Conservation (phyloP, 805 yeast species). For the Cyberlindnera xishuangbannaensis region DNA sequence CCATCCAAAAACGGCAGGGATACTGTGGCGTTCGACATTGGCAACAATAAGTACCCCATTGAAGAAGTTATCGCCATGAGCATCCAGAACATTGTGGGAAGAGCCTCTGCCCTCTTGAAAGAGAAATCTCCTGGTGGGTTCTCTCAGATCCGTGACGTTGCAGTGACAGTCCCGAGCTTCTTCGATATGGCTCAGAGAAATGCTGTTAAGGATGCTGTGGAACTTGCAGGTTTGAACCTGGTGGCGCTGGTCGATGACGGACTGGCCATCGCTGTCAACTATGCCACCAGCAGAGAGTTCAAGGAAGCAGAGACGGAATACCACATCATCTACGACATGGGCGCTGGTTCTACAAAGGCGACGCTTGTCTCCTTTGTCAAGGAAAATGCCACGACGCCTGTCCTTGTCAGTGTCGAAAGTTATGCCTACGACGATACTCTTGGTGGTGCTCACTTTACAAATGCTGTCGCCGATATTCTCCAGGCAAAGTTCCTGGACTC, state of each 20-base stretch:
- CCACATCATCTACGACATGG: slow-evolving; percentile 81
- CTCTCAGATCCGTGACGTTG: slow-evolving; percentile 54
- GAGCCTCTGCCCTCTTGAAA: slow-evolving; percentile 60
- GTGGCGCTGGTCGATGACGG: slow-evolving; percentile 83
- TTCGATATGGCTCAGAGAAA: slow-evolving; percentile 59
- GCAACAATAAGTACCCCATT: slow-evolving; percentile 43
- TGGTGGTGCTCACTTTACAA: slow-evolving; percentile 76
- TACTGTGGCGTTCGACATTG: slow-evolving; percentile 52
- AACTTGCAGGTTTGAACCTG: slow-evolving; percentile 58
- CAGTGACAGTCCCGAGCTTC: slow-evolving; percentile 72
- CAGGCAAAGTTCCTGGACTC: slow-evolving; percentile 49
- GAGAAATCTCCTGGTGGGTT: slow-evolving; percentile 45
- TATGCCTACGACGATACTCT: slow-evolving; percentile 60
- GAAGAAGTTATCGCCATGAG: slow-evolving; percentile 89
- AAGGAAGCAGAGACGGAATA: slow-evolving; percentile 39
- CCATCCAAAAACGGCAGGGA: slow-evolving; percentile 39
- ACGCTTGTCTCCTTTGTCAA: slow-evolving; percentile 67
- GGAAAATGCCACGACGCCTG: slow-evolving; percentile 34
- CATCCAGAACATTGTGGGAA: slow-evolving; percentile 52
- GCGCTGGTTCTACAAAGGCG: slow-evolving; percentile 87
- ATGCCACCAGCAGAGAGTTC: slow-evolving; percentile 53
- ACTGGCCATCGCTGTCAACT: slow-evolving; percentile 82
- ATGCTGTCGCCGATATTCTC: slow-evolving; percentile 55
- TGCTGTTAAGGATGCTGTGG: slow-evolving; percentile 68
- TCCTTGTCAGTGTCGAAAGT: slow-evolving; percentile 60